Base-by-base conservation (phyloP, 1,284 basidiomycete genomes). In the Gymnopus androsaceus region DNA sequence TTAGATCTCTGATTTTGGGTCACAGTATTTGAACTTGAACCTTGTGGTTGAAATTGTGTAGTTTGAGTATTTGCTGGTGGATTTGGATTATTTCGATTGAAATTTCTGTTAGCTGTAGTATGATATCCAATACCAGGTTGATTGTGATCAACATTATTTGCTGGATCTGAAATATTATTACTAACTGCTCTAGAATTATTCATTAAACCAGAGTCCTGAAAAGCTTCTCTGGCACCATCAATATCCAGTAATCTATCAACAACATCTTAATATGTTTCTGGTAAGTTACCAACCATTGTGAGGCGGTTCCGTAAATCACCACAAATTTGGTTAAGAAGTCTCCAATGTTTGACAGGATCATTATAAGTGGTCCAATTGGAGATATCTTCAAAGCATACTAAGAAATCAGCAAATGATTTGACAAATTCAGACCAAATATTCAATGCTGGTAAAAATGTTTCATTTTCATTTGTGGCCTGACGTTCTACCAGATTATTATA, bases 401-500 rank as follows among this genome's bases (percentile, higher is more conserved):
- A 30, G 21, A 48, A 48, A 28, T 48, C 46, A 11, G 46, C 46
- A 33, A 48, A 48, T 30, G 30, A n/a, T 9, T 11, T 25, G 9
- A 48, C 46, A 48, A 48, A 48, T 7, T 25, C 28, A 8, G 23
- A 17, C 46, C 46, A 48, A 4, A 28, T 17, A 21, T 48, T 25
- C 27, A 48, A 28, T 34, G 46, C 23, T 48, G 15, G n/a, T 5
- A 48, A 5, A 21, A 23, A 45, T 6, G 21, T 8, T 17, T 17
- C 21, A 17, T 30, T 17, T 33, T 30, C 46, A 8, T n/a, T n/a
- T 6, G 7, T 21, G 25, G 7, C 15, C 30, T 48, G 23, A 36
- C 23, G 27, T 36, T 54, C 44, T 4, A 42, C 21, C 31, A 42
- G 40, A 19, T 54, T 54, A 8, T 54, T 23, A 27, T 45, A 54